These are phyloP conservation scores for Exophiala aquamarina DNA, from an alignment of 2,329 filamentous ascomycete species.

Conservation along the genomic window DNA sequence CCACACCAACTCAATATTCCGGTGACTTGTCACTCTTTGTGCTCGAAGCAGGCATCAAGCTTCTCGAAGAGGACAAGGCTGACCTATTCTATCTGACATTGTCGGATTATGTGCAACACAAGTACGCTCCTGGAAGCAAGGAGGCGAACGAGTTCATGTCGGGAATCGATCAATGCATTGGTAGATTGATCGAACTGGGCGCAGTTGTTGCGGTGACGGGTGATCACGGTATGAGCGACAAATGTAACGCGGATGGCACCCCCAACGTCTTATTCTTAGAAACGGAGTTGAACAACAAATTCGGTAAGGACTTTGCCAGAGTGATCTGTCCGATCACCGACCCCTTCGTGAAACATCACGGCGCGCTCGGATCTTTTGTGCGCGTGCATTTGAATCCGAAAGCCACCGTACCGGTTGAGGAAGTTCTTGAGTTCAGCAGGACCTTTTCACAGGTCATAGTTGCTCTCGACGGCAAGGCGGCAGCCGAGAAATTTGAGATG, in stretches of 20 bases:
- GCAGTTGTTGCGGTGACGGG: slow-evolving; percentile 42
- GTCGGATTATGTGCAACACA: slow-evolving; percentile 49
- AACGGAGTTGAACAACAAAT: slow-evolving; percentile 36
- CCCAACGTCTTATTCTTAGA: slow-evolving; percentile 44
- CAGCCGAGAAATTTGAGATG: slow-evolving; percentile 38
- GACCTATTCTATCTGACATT: slow-evolving; percentile 46
- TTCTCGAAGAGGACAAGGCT: slow-evolving; percentile 39
- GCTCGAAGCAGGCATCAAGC: slow-evolving; percentile 44
- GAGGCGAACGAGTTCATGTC: slow-evolving; percentile 41
- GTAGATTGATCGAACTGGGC: slow-evolving; percentile 34
- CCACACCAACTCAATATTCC: slow-evolving; percentile 42
- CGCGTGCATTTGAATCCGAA: slow-evolving; percentile 37
- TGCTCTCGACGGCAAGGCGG: slow-evolving; percentile 33
- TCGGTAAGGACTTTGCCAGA: slow-evolving; percentile 32
- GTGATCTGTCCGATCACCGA: slow-evolving; percentile 48
- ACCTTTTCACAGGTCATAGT: slow-evolving; percentile 36
- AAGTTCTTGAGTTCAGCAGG: slow-evolving; percentile 33
- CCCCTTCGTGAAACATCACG: slow-evolving; percentile 45
- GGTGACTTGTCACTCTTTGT: slow-evolving; percentile 46
- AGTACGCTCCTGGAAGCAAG: slow-evolving; percentile 38
- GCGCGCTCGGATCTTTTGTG: slow-evolving; percentile 44
- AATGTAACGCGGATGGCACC: slow-evolving; percentile 34
- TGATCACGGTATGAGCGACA: slow-evolving; percentile 47
- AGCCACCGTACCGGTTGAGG: slow-evolving; percentile 26
- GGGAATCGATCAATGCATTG: slow-evolving; percentile 36